Evolutionary conservation across 2,329 filamentous ascomycete species (phyloP).

Genomic region (Paecilomyces formosus): DNA sequence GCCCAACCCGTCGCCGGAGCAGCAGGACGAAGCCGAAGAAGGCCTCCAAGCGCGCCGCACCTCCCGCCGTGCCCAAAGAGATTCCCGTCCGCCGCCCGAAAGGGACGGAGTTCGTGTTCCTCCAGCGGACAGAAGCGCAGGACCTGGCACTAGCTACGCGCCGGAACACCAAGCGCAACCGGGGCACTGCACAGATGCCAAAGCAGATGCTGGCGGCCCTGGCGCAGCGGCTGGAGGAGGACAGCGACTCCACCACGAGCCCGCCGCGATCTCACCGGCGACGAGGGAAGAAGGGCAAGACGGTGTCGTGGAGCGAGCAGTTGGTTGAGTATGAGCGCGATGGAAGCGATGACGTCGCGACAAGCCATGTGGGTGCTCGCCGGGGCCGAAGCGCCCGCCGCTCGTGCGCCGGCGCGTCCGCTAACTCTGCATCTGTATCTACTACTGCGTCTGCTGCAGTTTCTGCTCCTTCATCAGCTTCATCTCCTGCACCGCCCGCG

Average conservation of each 20-base stretch:
- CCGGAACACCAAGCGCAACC: conserved; percentile 37
- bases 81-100: conserved; percentile 37
- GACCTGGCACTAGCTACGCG: conserved; percentile 34
- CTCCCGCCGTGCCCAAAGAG: conserved; percentile 24
- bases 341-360: neutral
- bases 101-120: conserved; percentile 39
- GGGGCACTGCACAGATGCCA: conserved; percentile 28
- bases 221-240: conserved; percentile 10
- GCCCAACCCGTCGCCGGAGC: conserved; percentile 28
- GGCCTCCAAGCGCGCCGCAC: conserved; percentile 13
- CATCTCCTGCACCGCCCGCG: neutral
- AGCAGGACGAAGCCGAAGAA: conserved; percentile 21
- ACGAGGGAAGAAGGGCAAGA: conserved; percentile 1
- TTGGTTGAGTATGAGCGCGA: neutral
- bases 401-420: neutral
- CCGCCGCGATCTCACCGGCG: neutral
- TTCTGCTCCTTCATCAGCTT: no score
- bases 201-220: conserved; percentile 21
- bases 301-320: neutral
- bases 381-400: neutral
- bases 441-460: no score
- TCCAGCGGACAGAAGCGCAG: conserved; percentile 33
- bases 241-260: neutral
- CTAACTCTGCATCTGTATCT: neutral
- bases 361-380: neutral